Evolutionary conservation across 345 rosid genomes (phyloP), one percentile per base, ranked within the genome.

Genomic region (Kandelia obovata): DNA sequence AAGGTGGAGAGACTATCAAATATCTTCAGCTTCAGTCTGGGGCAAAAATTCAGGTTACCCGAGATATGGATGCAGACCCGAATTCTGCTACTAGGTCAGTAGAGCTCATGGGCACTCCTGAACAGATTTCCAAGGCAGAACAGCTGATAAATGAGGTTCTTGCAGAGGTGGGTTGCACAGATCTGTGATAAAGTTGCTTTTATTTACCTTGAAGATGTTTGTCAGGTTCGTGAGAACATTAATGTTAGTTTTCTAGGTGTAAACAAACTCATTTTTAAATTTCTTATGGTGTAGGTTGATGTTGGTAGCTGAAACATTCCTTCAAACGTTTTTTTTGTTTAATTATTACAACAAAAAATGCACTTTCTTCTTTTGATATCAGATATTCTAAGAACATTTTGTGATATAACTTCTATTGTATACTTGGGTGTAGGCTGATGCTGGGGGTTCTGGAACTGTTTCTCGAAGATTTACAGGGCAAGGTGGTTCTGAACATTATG

Each of bases 1-100:
- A 92, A 86, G 87, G 89, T 62, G 98, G 99, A 30, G 98, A 96
- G 69, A 96, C 99, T 19, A 96, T 96, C 37, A 96, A 96, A 80
- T 83, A 82, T 85, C 96, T 96, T 70, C 98, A 96, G 73, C 71
- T 76, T 66, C 92, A 92, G 70, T 96, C 98, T 67, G 98, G 98
- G 26, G 98, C 98, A 1, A 96, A 96, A 85, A 96, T 96, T 85
- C 97, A 92, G 83, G 90, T 96, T 37, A 93, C 97, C 5, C 79
- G 98, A 31, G 99, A 96, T 77, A 83, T 83, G 84, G 98, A 90
- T 78, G 83, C 98, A 0, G 98, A 96, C 57, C 97, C 92, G 37
- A 83, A 83, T 68, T 83, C 90, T 17, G 46, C 81, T 6, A 78
- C 84, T 8, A 89, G 99, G 73, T 69, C 71, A 37, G 99, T 96